Evolutionary conservation across 1,284 basidiomycete genomes (phyloP).

Genomic region (Flammula alnicola): DNA sequence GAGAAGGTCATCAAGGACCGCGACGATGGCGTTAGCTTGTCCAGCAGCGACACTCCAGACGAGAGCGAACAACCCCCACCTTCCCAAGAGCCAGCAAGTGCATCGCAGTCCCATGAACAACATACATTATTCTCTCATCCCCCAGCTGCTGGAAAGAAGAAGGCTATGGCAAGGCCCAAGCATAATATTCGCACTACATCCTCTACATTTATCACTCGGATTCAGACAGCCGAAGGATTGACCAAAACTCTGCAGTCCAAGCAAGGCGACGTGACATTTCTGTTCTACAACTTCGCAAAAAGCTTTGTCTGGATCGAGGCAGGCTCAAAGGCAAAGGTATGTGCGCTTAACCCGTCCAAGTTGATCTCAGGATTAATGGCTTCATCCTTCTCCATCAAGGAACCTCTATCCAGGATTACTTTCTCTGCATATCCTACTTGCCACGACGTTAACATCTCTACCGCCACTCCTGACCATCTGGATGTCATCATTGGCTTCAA

Average conservation of each 20-base stretch:
- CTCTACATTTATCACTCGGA: conserved; percentile 87
- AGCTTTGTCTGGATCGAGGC: conserved; percentile 84
- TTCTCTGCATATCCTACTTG: conserved; percentile 90
- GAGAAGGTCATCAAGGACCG: conserved; percentile 48
- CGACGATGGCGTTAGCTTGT: conserved; percentile 73
- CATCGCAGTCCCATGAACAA: conserved; percentile 40
- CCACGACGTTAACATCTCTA: conserved; percentile 85
- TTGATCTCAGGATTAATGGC: not conserved
- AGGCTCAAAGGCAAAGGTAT: conserved; percentile 78
- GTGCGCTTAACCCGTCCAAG: conserved; percentile 21
- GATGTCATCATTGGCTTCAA: conserved; percentile 94
- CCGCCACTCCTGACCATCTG: conserved; percentile 76
- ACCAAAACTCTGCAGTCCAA: conserved; percentile 75
- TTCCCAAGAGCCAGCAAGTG: conserved; percentile 43
- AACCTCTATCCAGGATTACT: conserved; percentile 83
- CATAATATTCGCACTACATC: conserved; percentile 88
- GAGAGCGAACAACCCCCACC: conserved; percentile 49
- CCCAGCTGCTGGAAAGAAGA: conserved; percentile 59
- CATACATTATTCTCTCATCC: conserved; percentile 56
- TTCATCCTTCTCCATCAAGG: conserved; percentile 49
- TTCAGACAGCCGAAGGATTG: conserved; percentile 81
- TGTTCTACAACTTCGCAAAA: conserved; percentile 85
- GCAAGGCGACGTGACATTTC: conserved; percentile 80
- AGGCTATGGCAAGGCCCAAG: conserved; percentile 72
- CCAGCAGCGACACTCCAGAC: conserved; percentile 77